Conservation (phyloP, 768 basidiomycete genomes). For the Holtermanniella nyarrowii region DNA sequence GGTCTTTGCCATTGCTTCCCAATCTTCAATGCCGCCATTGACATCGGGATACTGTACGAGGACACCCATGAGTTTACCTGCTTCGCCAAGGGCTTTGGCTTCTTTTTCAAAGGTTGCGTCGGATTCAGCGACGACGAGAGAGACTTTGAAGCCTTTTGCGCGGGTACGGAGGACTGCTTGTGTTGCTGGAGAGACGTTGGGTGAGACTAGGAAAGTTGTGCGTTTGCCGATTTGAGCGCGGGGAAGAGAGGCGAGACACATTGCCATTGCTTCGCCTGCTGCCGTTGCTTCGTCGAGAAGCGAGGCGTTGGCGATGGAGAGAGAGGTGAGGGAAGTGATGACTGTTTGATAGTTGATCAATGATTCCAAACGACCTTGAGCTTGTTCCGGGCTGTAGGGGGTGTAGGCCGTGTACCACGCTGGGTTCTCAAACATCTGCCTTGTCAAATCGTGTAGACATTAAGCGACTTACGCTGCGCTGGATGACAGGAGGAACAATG, state of each 20-base stretch:
- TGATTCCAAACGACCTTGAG: constrained; percentile 97
- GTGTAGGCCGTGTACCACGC: constrained; percentile 98
- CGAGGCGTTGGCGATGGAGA: constrained; percentile 94
- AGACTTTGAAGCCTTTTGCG: constrained; percentile 87
- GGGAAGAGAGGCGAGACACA: constrained; percentile 58
- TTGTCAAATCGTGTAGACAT: background rate
- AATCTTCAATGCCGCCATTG: constrained; percentile 71
- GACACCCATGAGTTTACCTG: constrained; percentile 63
- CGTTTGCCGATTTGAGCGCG: constrained; percentile 47
- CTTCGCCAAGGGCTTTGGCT: constrained; percentile 41
- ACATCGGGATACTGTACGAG: constrained; percentile 92
- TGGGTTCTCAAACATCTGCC: constrained; percentile 61
- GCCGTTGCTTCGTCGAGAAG: constrained; percentile 91
- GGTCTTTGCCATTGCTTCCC: constrained; percentile 52
- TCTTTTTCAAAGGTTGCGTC: constrained; percentile 49
- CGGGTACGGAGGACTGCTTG: constrained; percentile 79
- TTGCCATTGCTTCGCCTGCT: constrained; percentile 92
- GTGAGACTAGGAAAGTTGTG: constrained; percentile 79
- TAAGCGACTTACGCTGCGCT: constrained; percentile 54
- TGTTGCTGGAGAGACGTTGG: constrained; percentile 75
- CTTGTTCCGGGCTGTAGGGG: constrained; percentile 92
- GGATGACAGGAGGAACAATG: constrained; percentile 87
- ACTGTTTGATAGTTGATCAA: constrained; percentile 95
- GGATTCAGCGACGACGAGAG: constrained; percentile 60
- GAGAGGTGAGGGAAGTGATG: constrained; percentile 83